A percentile compares a stretch with the other conserved stretches of the same genome.
phyloP scores from a whole-genome alignment of 345 rosid genomes.

The Dimocarpus longan region DNA sequence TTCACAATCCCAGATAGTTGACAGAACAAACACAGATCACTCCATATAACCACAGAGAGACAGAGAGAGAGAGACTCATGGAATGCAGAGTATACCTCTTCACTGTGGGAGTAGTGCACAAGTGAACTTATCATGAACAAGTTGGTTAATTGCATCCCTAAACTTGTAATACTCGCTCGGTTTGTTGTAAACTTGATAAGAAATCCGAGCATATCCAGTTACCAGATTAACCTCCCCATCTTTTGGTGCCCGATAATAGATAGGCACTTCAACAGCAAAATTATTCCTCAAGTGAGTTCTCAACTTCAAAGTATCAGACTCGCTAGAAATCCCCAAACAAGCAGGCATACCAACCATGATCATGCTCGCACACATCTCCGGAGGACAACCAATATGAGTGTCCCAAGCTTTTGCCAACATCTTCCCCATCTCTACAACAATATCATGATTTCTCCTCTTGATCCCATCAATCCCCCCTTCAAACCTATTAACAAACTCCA shows the following conservation, averaged over 20 bases:
- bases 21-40: neutral
- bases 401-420: conserved; percentile 90
- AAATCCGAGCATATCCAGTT: conserved; percentile 83
- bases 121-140: conserved; percentile 56
- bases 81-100: conserved; percentile 44
- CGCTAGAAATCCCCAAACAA: conserved; percentile 54
- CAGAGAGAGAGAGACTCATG: neutral
- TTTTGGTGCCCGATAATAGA: conserved; percentile 55
- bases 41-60: neutral
- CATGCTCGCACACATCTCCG: conserved; percentile 85
- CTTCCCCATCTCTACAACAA: conserved; percentile 77
- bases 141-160: conserved; percentile 59
- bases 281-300: conserved; percentile 67
- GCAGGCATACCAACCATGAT: conserved; percentile 90
- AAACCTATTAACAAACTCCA: conserved; percentile 80
- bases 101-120: conserved; percentile 51
- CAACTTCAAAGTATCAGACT: conserved; percentile 53
- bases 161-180: conserved; percentile 74
- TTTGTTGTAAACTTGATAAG: conserved; percentile 86
- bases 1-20: neutral
- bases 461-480: conserved; percentile 86
- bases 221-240: conserved; percentile 54
- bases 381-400: conserved; percentile 79
- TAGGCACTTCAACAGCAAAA: conserved; percentile 75
- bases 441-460: conserved; percentile 78